Percentiles rank a stretch among this genome's conserved stretches.
Evolutionary conservation across 371 early-diverging fungal species (phyloP).

Genomic region (Paraphysoderma sedebokerense): DNA sequence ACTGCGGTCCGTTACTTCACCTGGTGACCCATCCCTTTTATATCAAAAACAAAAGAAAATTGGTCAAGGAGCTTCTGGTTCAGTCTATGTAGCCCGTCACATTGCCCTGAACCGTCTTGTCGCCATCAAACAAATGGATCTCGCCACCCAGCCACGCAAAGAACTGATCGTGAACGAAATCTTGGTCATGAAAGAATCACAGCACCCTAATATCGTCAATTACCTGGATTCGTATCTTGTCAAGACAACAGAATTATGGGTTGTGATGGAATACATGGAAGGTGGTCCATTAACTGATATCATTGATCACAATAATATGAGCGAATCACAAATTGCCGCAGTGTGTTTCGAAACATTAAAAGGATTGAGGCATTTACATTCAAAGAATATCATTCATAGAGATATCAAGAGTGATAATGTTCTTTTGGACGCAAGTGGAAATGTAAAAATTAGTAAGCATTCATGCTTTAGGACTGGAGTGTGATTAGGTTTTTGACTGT

Average conservation of each 20-base stretch:
- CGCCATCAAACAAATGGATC: conserved; percentile 95
- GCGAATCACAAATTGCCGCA: conserved; percentile 80
- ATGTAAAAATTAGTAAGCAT: conserved; percentile 74
- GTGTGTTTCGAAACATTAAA: conserved; percentile 73
- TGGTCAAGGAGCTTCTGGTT: conserved; percentile 95
- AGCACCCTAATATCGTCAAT: conserved; percentile 89
- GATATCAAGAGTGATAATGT: conserved; percentile 97
- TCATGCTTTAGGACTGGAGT: neutral
- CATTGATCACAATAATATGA: conserved; percentile 80
- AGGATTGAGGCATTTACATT: conserved; percentile 84
- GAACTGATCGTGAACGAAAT: conserved; percentile 93
- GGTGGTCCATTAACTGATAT: conserved; percentile 94
- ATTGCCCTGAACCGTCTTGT: conserved; percentile 51
- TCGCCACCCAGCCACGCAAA: conserved; percentile 77
- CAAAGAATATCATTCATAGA: conserved; percentile 81
- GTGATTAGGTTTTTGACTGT: neutral
- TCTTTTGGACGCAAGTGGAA: conserved; percentile 61
- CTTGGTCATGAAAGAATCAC: conserved; percentile 82
- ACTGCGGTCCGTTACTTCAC: conserved; percentile 59
- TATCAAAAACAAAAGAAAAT: conserved; percentile 84
- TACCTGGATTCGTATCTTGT: conserved; percentile 79
- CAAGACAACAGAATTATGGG: conserved; percentile 67
- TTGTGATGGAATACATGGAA: conserved; percentile 98
- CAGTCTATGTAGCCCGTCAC: conserved; percentile 72
- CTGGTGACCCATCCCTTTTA: conserved; percentile 63